Evolutionary conservation across 2,329 filamentous ascomycete genomes (phyloP).

Genomic region (Biscogniauxia marginata): DNA sequence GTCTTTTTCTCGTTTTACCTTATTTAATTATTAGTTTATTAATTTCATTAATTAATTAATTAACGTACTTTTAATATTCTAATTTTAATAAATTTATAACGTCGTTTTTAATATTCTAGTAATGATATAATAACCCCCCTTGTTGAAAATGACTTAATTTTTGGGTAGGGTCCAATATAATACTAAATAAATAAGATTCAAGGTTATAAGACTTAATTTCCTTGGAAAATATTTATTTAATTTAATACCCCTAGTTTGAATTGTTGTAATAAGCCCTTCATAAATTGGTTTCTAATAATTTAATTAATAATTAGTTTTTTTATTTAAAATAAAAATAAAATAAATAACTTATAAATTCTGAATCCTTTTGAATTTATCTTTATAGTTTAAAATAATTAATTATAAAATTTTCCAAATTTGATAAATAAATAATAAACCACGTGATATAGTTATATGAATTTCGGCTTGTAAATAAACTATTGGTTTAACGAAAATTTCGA

Average conservation of each 20-base stretch:
- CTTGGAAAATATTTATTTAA: too few species aligned
- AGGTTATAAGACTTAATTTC: too few species aligned
- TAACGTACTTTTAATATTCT: too few species aligned
- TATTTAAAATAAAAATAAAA: neutral
- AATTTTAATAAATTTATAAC: too few species aligned
- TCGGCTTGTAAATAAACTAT: too few species aligned
- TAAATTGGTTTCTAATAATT: neutral
- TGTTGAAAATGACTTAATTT: too few species aligned
- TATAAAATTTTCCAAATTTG: neutral
- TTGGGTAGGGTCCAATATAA: too few species aligned
- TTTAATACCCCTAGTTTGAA: neutral
- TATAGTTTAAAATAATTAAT: neutral
- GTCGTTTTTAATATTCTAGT: neutral
- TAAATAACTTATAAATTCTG: neutral
- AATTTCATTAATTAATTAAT: neutral
- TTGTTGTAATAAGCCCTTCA: neutral
- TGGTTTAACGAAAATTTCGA: too few species aligned
- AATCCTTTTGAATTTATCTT: neutral
- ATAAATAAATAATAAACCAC: neutral
- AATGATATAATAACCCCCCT: neutral
- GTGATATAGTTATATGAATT: too few species aligned
- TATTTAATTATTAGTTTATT: too few species aligned
- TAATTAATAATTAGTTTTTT: neutral
- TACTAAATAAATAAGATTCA: too few species aligned
- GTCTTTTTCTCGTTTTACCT: too few species aligned